A percentile compares a stretch with the other conserved stretches of the same genome.
Evolutionary conservation across 2,329 filamentous ascomycete species (phyloP).

Genomic region (Alternaria angustiovoidea): DNA sequence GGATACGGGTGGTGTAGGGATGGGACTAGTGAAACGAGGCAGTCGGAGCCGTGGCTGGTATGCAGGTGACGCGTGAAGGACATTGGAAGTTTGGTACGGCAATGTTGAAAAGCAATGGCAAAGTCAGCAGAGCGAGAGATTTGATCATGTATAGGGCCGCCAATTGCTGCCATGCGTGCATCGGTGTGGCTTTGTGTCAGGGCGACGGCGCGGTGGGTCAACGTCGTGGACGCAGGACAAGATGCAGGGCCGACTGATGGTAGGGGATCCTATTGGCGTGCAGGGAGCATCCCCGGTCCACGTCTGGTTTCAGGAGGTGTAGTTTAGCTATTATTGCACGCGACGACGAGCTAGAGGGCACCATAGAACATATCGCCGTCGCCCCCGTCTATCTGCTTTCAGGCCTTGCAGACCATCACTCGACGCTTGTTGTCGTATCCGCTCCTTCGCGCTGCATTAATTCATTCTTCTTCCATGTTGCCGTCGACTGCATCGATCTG

Average conservation of each 20-base stretch:
- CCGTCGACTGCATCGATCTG: constrained; percentile 13
- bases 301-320: constrained; percentile 32
- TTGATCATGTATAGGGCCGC: not conserved
- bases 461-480: constrained; percentile 7
- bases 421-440: constrained; percentile 32
- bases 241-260: constrained; percentile 29
- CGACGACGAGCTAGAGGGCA: constrained; percentile 1
- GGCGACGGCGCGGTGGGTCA: constrained; percentile 20
- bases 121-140: not conserved
- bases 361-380: constrained; percentile 18
- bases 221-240: constrained; percentile 23
- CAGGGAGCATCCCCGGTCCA: constrained; percentile 26
- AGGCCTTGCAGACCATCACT: constrained; percentile 8
- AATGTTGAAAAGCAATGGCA: not conserved
- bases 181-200: constrained; percentile 16
- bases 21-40: constrained; percentile 25
- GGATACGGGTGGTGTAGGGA: constrained; percentile 9
- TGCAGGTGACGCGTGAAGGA: not conserved
- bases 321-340: constrained; percentile 25
- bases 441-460: constrained; percentile 42
- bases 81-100: not conserved
- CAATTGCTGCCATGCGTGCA: constrained; percentile 9
- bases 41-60: constrained; percentile 10
- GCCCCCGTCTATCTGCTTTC: constrained; percentile 2
- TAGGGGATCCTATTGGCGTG: constrained; percentile 28